Evolutionary conservation across 768 basidiomycete genomes (phyloP), one percentile per base, ranked within the genome.

Genomic region (Hygrocybe coccinea): DNA sequence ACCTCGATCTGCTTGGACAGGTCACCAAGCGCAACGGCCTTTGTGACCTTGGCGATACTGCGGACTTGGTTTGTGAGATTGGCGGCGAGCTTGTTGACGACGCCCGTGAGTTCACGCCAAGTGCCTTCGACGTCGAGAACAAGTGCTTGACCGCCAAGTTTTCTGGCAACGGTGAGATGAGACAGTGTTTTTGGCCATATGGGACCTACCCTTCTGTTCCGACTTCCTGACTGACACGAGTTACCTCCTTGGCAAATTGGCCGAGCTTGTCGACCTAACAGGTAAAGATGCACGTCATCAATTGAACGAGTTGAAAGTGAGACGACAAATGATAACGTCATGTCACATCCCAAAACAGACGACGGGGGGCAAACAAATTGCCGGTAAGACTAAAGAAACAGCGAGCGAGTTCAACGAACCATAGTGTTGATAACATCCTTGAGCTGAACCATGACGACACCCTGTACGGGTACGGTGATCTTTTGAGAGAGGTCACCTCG

Each of bases 1-100:
- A 95, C 93, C 56, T 92, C 90, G 63, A 97, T 95, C 67, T 89
- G 91, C 69, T 90, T 90, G 50, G 83, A 86, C 62, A 93, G 73
- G 70, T 97, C 93, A 21, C 94, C 94, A 50, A 87, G 73, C 0
- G 93, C 94, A 67, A 97, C 93, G 4, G 94, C 95, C 72, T 91
- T 94, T 17, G 95, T 97, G 58, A 97, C 95, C 58, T 85, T 83
- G 5, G 92, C 90, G 56, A 94, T 94, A 48, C 88, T 89, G 54
- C 95, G 84, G 59, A 92, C 90, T 76, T 92, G 89, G 54, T 82
- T 83, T 11, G 87, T 91, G 56, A 90, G 71, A 71, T 91, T 91
- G 4, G 84, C 84, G 6, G 87, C 87, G 60, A 91, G 70, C 66
- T 87, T 87, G 72, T 91, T 91, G 65, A 91, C 88, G 46, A 88